Percentiles rank a stretch among this genome's conserved stretches.
These are phyloP conservation scores for Arthroderma uncinatum DNA, from an alignment of 2,329 filamentous ascomycete genomes.

Conservation along the genomic window DNA sequence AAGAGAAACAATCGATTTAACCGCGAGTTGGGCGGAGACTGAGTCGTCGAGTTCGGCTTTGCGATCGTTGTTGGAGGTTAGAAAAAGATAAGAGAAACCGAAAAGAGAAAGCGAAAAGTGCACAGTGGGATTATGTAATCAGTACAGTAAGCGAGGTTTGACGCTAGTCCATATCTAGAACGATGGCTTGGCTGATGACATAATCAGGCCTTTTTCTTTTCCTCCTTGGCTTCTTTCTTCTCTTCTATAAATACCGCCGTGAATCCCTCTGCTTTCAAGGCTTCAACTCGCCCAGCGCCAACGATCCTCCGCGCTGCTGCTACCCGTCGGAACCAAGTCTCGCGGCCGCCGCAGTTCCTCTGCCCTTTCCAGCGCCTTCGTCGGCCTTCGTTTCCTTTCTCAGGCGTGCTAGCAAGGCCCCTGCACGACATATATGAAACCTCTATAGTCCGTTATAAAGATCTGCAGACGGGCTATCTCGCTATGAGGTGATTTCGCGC, in stretches of 20 bases:
- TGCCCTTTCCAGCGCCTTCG: background rate
- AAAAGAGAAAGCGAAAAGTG: background rate
- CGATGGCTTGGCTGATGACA: background rate
- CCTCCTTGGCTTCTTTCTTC: background rate
- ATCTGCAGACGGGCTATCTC: background rate
- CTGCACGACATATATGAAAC: background rate
- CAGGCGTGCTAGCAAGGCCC: background rate
- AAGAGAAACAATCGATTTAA: conserved; percentile 95
- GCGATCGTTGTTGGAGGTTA: conserved; percentile 5
- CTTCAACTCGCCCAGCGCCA: background rate
- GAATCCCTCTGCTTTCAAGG: background rate
- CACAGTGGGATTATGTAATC: background rate
- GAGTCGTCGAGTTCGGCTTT: conserved; percentile 75
- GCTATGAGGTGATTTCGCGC: background rate
- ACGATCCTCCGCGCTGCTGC: background rate
- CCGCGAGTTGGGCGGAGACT: conserved; percentile 97
- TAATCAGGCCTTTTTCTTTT: background rate
- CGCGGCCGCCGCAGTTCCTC: background rate
- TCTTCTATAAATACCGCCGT: background rate
- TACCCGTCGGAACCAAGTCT: background rate
- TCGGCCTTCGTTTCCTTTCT: background rate
- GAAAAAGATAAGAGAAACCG: background rate
- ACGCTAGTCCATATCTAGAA: background rate
- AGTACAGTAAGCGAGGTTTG: background rate
- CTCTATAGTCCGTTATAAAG: background rate